Conservation (phyloP, 306 rosid genomes). For the Quercus suber region DNA sequence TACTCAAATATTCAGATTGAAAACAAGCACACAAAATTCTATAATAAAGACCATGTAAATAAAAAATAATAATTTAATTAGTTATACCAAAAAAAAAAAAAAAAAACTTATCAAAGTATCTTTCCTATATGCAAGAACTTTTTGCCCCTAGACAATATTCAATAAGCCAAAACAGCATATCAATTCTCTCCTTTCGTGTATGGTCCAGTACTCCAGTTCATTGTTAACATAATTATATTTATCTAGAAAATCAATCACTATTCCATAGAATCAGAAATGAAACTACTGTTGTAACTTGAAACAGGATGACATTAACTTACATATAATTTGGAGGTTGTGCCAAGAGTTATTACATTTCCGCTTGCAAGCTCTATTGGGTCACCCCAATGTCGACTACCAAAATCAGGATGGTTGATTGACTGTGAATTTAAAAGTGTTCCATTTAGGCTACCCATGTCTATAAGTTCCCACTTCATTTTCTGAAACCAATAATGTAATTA, state of each 20-base stretch:
- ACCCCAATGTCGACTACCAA: slow-evolving; percentile 80
- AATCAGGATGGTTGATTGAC: slow-evolving; percentile 66
- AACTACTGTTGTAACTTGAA: slow-evolving; percentile 12
- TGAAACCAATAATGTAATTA: slow-evolving; percentile 38
- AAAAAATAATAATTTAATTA: not conserved
- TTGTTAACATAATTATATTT: not conserved
- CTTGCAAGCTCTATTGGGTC: slow-evolving; percentile 60
- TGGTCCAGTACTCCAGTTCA: not conserved
- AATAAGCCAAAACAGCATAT: not conserved
- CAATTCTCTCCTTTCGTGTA: not conserved
- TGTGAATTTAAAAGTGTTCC: slow-evolving; percentile 81
- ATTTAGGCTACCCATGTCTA: slow-evolving; percentile 95
- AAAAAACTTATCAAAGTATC: not conserved
- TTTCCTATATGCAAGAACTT: not conserved
- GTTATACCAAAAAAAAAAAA: not conserved
- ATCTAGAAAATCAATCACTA: not conserved
- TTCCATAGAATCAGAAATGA: not conserved
- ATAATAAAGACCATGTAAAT: not conserved
- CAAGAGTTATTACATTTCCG: slow-evolving; percentile 90
- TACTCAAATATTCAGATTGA: not conserved
- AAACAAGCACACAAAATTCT: not conserved
- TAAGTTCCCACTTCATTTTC: slow-evolving; percentile 93
- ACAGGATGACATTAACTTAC: slow-evolving; percentile 49
- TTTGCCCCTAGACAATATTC: not conserved
- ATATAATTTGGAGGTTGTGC: slow-evolving; percentile 72